Base-by-base conservation (phyloP, 140 eudicot species). In the Senecio squalidus region DNA sequence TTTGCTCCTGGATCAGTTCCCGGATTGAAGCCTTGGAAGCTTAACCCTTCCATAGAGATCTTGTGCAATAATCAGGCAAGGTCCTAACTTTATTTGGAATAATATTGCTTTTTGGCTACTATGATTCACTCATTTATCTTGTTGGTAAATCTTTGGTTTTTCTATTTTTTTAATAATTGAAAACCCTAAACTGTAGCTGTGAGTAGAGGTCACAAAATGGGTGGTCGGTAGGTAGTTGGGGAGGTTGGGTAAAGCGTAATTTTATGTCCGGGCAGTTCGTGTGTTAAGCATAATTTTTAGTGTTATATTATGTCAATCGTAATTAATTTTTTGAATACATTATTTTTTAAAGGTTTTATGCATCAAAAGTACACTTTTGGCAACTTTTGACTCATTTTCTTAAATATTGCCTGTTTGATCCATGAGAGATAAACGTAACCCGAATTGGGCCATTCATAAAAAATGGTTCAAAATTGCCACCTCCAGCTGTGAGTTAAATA, bases 1-100 rank as follows among this genome's bases (percentile, higher is more conserved):
- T 74, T 81, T 72, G 72, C 68, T 74, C 69, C 88, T 34, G 84
- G 84, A 47, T 60, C 75, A 18, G 62, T 62, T 60, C 61, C 86
- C 16, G 93, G 86, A 27, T 70, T 78, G 40, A 89, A 84, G 71
- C 83, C 95, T 38, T 82, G 87, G 90, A 88, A 88, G 71, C 83
- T 74, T 30, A 90, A 84, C 71, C 95, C 95, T 43, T 72, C 83
- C 20, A 80, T 90, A 43, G 95, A 90, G 70, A 85, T 90, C 71
- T 68, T 85, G 76, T 90, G 97, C 81, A 90, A 80, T 76, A 90
- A 90, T 76, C 97, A 90, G 95, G 97, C 68, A 78, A 77, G 76
- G 69, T 60, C 38, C 27, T 52, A 36, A 15, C 40, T 31, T 62
- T 23, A n/a, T 64, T 56, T 2, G 6, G 6, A 26, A 53, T 53